phyloP scores from a whole-genome alignment of 2,329 filamentous ascomycete genomes.

The Trichoderma atroviride region DNA sequence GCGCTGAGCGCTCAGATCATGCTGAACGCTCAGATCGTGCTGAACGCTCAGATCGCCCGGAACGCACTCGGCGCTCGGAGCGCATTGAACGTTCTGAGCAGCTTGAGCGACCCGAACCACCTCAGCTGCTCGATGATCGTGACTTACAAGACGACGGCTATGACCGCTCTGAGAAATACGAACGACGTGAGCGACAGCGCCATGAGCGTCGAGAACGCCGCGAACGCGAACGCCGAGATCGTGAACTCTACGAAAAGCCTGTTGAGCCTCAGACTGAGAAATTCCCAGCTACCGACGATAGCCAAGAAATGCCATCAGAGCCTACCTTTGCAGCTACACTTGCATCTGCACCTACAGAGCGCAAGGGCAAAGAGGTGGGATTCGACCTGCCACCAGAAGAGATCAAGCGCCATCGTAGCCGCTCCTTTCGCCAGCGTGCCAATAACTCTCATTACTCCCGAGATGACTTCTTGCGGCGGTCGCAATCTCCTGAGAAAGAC shows the following conservation, averaged over 20 bases:
- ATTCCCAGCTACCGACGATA: constrained; percentile 3
- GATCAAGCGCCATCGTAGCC: constrained; percentile 38
- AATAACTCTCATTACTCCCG: constrained; percentile 44
- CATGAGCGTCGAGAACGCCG: constrained; percentile 18
- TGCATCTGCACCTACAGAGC: constrained; percentile 28
- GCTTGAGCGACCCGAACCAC: constrained; percentile 27
- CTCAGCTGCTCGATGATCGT: constrained; percentile 1
- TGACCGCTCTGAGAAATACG: constrained; percentile 15
- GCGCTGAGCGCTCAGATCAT: neutral
- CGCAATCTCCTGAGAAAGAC: constrained; percentile 33
- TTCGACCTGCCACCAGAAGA: constrained; percentile 29
- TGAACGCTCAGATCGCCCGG: neutral
- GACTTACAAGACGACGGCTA: neutral
- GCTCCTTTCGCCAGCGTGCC: constrained; percentile 45
- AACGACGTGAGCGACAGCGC: constrained; percentile 24
- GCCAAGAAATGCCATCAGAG: neutral
- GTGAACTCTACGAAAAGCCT: constrained; percentile 22
- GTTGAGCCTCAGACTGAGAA: neutral
- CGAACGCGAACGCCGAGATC: constrained; percentile 19
- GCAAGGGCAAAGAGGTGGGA: constrained; percentile 42
- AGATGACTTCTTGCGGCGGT: constrained; percentile 38
- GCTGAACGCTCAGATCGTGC: neutral
- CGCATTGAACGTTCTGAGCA: constrained; percentile 16
- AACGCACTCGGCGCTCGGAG: constrained; percentile 27
- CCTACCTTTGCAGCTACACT: neutral